Base-by-base conservation (phyloP, 345 rosid species). In the Excoecaria agallocha region DNA sequence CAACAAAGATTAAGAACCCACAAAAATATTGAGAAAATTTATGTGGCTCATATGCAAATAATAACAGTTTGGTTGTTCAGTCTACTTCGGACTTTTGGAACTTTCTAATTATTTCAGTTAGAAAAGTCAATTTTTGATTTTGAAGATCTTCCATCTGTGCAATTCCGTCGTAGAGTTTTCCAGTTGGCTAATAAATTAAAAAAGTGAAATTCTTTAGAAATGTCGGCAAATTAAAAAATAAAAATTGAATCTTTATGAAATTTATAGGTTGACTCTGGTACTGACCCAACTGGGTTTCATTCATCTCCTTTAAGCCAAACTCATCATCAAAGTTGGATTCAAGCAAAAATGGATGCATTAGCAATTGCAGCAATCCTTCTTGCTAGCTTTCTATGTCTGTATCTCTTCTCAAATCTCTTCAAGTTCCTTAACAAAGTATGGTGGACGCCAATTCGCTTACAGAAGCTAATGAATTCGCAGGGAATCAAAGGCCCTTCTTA, bases 401-500 rank as follows among this genome's bases (percentile, higher is more conserved):
- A 4, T 45, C 24, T 79, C 19, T 20, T 81, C 60, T 22, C 55
- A 12, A 57, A 39, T 46, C 38, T 78, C n/a, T 20, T 72, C 62
- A 78, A 60, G 65, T 56, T 76, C 12, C 12, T 82, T n/a, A 13
- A 80, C 65, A 70, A 69, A n/a, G 43, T 68, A 37, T 81, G 82
- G 85, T 80, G 78, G 82, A 73, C 73, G 7, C 87, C 81, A 1
- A 37, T 39, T 39, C 78, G 65, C 35, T 39, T 80, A 20, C 79
- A 68, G 55, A 45, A 41, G 25, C 15, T 12, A 9, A 52, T 78
- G 74, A 68, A 24, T 6, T 64, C 77, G 8, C 81, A 65, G 39
- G 86, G 86, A 59, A 76, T 82, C 38, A n/a, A 22, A 69, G 82
- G 79, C n/a, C 74, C 71, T 67, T 51, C 77, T 67, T 72, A 60